A percentile compares a stretch with the other conserved stretches of the same genome.
Evolutionary conservation across 1,284 basidiomycete genomes (phyloP).

Genomic region (Austroboletus niveus): DNA sequence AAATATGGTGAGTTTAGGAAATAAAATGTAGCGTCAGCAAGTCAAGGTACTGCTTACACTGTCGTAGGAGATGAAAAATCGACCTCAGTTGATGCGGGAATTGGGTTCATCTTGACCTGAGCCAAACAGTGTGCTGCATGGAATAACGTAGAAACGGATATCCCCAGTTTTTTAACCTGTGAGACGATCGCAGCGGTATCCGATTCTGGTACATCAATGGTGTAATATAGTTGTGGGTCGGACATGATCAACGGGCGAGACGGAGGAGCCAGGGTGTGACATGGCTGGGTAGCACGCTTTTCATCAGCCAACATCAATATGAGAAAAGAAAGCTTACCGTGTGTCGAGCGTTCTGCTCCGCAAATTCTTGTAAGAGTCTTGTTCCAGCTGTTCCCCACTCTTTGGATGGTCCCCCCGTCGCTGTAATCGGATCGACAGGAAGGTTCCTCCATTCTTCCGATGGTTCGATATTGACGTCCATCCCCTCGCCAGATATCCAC

Average conservation of each 20-base stretch:
- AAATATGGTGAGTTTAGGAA: not conserved
- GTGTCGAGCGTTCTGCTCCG: conserved; percentile 7
- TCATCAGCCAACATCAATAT: not conserved
- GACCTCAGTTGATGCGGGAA: conserved; percentile 13
- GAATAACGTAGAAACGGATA: conserved; percentile 19
- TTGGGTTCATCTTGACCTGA: conserved; percentile 22
- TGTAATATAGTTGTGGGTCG: conserved; percentile 10
- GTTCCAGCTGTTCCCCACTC: conserved; percentile 16
- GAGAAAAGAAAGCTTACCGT: conserved; percentile 1
- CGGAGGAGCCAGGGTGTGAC: conserved; percentile 13
- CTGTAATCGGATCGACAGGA: conserved; percentile 21
- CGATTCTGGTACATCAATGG: conserved; percentile 1
- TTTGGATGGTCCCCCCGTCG: conserved; percentile 13
- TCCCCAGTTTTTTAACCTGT: conserved; percentile 12
- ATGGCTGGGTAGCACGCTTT: conserved; percentile 5
- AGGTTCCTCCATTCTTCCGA: conserved; percentile 24
- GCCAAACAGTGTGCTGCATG: conserved; percentile 22
- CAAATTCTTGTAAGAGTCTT: conserved; percentile 9
- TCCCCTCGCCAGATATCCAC: conserved; percentile 22
- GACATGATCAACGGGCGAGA: conserved; percentile 10
- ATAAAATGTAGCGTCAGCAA: not conserved
- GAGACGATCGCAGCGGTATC: conserved; percentile 14
- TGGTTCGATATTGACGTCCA: conserved; percentile 12
- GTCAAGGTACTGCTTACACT: conserved; percentile 9
- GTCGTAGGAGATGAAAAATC: conserved; percentile 15